Evolutionary conservation across 2,329 filamentous ascomycete genomes (phyloP).

Genomic region (Penicillium sp.): DNA sequence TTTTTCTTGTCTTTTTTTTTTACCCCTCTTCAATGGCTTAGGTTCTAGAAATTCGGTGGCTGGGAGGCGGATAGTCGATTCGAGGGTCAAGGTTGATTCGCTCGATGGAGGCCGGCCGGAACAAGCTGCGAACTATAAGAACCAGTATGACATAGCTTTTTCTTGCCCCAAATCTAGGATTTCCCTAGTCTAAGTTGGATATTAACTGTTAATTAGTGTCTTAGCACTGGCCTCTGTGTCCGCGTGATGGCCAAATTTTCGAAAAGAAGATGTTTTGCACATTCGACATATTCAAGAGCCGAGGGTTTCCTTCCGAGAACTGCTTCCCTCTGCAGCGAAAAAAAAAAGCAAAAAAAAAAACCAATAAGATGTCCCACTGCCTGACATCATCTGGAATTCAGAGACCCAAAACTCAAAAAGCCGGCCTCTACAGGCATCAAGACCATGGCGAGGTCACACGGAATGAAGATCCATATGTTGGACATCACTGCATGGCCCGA

Average conservation of each 20-base stretch:
- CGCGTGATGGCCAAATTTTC: neutral
- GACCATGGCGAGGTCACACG: constrained; percentile 20
- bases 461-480: constrained; percentile 27
- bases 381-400: constrained; percentile 21
- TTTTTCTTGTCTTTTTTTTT: neutral
- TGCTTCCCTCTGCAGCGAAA: constrained; percentile 5
- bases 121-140: constrained; percentile 18
- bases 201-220: neutral
- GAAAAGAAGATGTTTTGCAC: neutral
- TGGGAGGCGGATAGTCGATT: constrained; percentile 16
- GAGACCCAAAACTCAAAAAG: constrained; percentile 20
- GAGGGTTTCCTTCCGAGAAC: constrained; percentile 1
- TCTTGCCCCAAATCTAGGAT: neutral
- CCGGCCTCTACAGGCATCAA: constrained; percentile 17
- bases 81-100: constrained; percentile 17
- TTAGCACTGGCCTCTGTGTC: neutral
- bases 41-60: constrained; percentile 20
- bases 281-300: neutral
- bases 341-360: constrained; percentile 5
- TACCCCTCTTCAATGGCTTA: constrained; percentile 1
- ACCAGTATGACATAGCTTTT: constrained; percentile 11
- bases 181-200: neutral
- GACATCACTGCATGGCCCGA: constrained; percentile 36
- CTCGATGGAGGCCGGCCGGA: constrained; percentile 4
- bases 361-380: constrained; percentile 7